Conservation (phyloP, 345 rosid species). For the Hypericum perforatum region DNA sequence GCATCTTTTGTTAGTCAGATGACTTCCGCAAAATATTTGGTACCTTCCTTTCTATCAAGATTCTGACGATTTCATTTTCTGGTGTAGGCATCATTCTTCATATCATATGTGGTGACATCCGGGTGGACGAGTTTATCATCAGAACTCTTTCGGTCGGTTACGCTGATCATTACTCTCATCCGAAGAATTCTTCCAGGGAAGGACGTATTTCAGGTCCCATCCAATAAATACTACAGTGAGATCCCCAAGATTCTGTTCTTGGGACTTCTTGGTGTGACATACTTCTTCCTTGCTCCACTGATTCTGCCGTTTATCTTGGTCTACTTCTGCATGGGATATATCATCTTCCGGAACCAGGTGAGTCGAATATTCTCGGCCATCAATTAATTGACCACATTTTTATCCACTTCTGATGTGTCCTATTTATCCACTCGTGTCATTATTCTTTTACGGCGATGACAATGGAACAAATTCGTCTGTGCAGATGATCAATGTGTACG, state of each 20-base stretch:
- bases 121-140: slow-evolving; percentile 89
- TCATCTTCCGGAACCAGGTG: slow-evolving; percentile 89
- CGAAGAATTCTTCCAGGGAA: slow-evolving; percentile 27
- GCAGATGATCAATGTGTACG: slow-evolving; percentile 76
- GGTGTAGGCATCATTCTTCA: slow-evolving; percentile 79
- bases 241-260: slow-evolving; percentile 65
- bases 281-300: slow-evolving; percentile 80
- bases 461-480: slow-evolving; percentile 1
- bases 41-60: not conserved
- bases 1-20: not conserved
- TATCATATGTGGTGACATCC: slow-evolving; percentile 82
- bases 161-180: slow-evolving; percentile 39
- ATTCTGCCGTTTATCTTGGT: slow-evolving; percentile 82
- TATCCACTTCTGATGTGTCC: too few species aligned
- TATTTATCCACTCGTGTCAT: too few species aligned
- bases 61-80: slow-evolving; percentile 11
- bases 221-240: slow-evolving; percentile 52
- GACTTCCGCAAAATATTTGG: not conserved
- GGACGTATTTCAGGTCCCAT: slow-evolving; percentile 51
- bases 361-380: slow-evolving; percentile 5
- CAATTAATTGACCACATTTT: too few species aligned
- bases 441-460: too few species aligned
- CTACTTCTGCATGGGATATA: slow-evolving; percentile 74
- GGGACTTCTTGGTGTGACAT: slow-evolving; percentile 75
- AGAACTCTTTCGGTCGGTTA: slow-evolving; percentile 57